A percentile compares a stretch with the other conserved stretches of the same genome.
phyloP scores from a whole-genome alignment of 192 early-diverging fungal species.

The Coemansia sp. region DNA sequence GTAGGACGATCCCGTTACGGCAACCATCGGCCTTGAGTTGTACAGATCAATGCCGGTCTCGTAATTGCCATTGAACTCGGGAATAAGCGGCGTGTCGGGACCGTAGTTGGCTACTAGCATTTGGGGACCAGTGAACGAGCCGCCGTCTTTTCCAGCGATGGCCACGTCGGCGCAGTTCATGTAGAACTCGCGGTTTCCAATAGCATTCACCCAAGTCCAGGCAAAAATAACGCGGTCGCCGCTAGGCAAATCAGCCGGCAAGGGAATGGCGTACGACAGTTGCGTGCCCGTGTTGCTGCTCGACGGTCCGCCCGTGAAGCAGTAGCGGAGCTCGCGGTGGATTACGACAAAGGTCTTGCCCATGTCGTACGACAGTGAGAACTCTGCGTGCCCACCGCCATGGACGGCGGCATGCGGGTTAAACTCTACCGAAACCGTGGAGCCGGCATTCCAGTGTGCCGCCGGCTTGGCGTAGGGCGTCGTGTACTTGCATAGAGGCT shows the following conservation, averaged over 20 bases:
- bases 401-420: slow-evolving; percentile 53
- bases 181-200: slow-evolving; percentile 70
- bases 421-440: slow-evolving; percentile 53
- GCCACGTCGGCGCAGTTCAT: slow-evolving; percentile 65
- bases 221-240: slow-evolving; percentile 56
- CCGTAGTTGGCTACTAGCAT: slow-evolving; percentile 60
- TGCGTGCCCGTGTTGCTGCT: slow-evolving; percentile 34
- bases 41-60: slow-evolving; percentile 54
- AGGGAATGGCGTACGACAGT: slow-evolving; percentile 39
- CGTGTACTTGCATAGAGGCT: slow-evolving; percentile 49
- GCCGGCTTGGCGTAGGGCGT: slow-evolving; percentile 39
- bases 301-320: slow-evolving; percentile 51
- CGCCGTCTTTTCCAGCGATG: slow-evolving; percentile 27
- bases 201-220: slow-evolving; percentile 69
- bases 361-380: slow-evolving; percentile 64
- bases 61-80: slow-evolving; percentile 51
- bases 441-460: slow-evolving; percentile 52
- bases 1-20: slow-evolving; percentile 39
- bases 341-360: slow-evolving; percentile 65
- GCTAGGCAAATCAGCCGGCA: slow-evolving; percentile 57
- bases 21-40: slow-evolving; percentile 42
- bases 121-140: slow-evolving; percentile 36
- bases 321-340: slow-evolving; percentile 58
- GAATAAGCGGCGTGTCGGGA: slow-evolving; percentile 51
- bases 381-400: slow-evolving; percentile 70